Evolutionary conservation across 148 eudicot genomes (phyloP).

Genomic region (Amaranthus cruentus): DNA sequence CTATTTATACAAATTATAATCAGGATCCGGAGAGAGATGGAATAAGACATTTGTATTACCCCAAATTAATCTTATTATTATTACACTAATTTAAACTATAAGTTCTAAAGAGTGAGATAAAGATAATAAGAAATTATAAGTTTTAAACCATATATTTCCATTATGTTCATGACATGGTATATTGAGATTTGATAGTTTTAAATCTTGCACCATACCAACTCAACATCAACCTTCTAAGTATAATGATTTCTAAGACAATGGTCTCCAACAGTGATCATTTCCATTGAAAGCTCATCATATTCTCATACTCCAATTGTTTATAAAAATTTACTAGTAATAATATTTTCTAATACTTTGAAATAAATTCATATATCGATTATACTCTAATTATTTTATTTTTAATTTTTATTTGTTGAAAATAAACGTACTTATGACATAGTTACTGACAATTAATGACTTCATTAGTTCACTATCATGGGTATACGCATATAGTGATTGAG

Average conservation of each 20-base stretch:
- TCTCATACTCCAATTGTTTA: conserved; percentile 13
- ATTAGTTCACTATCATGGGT: background rate
- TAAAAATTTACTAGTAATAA: background rate
- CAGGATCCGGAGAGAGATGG: no score
- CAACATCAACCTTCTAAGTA: conserved; percentile 34
- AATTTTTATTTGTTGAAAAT: background rate
- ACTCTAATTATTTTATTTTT: background rate
- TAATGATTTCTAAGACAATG: conserved; percentile 32
- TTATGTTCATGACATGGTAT: conserved; percentile 11
- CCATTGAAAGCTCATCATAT: conserved; percentile 29
- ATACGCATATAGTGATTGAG: no score
- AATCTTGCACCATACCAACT: conserved; percentile 35
- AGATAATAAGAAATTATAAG: no score
- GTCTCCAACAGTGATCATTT: conserved; percentile 34
- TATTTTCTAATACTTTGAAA: no score
- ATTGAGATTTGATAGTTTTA: conserved; percentile 16
- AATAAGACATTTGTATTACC: no score
- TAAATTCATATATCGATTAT: no score
- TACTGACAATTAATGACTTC: conserved; percentile 4
- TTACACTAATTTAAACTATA: no score
- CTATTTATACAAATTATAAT: no score
- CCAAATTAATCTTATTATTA: no score
- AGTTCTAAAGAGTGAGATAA: no score
- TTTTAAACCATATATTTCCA: background rate
- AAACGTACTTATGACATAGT: background rate